Evolutionary conservation across 164 flowering plant genomes (phyloP), one percentile per base, ranked within the genome.

Genomic region (Chloranthus sessilifolius): DNA sequence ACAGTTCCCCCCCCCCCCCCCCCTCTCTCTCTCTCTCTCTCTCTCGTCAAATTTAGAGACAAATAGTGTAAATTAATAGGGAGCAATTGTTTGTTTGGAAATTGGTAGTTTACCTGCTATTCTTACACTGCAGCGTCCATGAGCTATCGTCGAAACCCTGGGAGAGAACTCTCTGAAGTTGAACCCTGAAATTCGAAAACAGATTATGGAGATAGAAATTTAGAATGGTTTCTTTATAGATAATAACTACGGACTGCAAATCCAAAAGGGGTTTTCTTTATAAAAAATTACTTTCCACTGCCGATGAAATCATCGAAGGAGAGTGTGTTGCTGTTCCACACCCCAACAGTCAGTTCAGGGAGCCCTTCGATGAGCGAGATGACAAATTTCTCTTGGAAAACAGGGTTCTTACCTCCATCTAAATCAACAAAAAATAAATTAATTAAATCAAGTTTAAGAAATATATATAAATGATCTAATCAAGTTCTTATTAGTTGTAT

Each of bases 321-420:
- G 14, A 85, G 23, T 12, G 95, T 82, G 59, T 92, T 83, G 74
- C 85, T 85, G 52, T 92, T 92, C 91, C 91, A 92, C 24, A 88
- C 98, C 7, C 27, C 35, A 22, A 83, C 72, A 53, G 54, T 75
- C 1, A 89, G 0, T 60, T 83, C 97, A 20, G 81, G 61, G 14
- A 86, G 73, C 7, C 95, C 97, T 68, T 89, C 94, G 26, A 86
- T 76, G 15, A 89, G 62, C 0, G 70, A 58, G 50, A 89, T 77
- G 40, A 68, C 61, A 43, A 86, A 86, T 59, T 86, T 89, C 74
- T 89, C 94, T 65, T 86, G 95, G 55, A 89, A 89, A 2, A 71
- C 67, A 1, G 97, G 95, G 59, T 79, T 82, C 53, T 69, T 89
- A 3, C 82, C 83, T 31, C 97, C 95, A 72, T 89, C 97, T 89